Evolutionary conservation across 495 filamentous ascomycete genomes (phyloP), one percentile per base, ranked within the genome.

Genomic region (Penicillium atrosanguineum): DNA sequence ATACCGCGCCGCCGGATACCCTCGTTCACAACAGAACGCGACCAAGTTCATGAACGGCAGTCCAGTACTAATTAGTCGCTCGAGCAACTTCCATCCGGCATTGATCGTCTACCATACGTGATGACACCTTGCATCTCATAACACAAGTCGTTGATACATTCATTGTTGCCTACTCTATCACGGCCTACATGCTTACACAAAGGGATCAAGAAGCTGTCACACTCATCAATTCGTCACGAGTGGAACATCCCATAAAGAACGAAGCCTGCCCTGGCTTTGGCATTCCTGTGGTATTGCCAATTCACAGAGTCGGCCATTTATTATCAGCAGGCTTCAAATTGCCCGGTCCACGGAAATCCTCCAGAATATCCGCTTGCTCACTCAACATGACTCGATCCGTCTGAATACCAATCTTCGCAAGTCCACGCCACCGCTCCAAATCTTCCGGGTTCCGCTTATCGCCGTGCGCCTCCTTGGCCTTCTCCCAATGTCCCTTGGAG

Each of bases 401-500:
- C 54, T 72, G 71, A 12, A 36, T 61, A 7, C 68, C 67, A 19
- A 75, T 54, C 46, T 53, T 64, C 0, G 67, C 71, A 34, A 75
- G 46, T 7, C 53, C 61, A 19, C 67, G 56, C 72, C 69, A 73
- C 18, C 70, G 55, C 38, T 56, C 60, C 16, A 74, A 43, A 54
- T 72, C 69, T 1, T 55, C 56, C 1, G 49, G 26, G 19, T 72
- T 70, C 11, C 68, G 62, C 56, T 75, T 74, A 48, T 75, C 68
- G 14, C 70, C 72, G 40, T 71, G 67, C 7, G 70, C 70, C 19
- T 60, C 62, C 29, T 65, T 57, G 4, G 62, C 65, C 20, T 64
- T 44, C 36, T 71, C 63, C 71, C 69, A 71, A 52, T 77, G 68
- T 0, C 72, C 74, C 56, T 68, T 68, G 12, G 63, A 70, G 51